A percentile compares a stretch with the other conserved stretches of the same genome.
phyloP scores from a whole-genome alignment of 2,329 filamentous ascomycete genomes.

The Penicillium oxalicum region DNA sequence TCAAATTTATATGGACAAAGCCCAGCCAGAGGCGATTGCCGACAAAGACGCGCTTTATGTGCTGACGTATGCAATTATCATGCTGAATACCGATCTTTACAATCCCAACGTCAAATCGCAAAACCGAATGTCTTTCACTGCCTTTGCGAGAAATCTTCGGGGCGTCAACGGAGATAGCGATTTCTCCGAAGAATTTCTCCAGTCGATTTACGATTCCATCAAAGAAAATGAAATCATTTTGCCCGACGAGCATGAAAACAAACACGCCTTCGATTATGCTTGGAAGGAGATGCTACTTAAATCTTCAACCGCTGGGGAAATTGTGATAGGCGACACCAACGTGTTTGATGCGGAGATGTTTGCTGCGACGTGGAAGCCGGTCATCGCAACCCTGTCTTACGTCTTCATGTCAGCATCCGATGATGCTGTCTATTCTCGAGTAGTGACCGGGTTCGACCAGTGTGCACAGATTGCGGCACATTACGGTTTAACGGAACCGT shows the following conservation, averaged over 20 bases:
- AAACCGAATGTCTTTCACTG: slow-evolving; percentile 75
- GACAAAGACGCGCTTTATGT: slow-evolving; percentile 86
- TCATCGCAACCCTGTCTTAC: slow-evolving; percentile 90
- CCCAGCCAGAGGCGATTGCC: slow-evolving; percentile 66
- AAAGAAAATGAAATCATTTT: slow-evolving; percentile 91
- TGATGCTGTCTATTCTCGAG: slow-evolving; percentile 86
- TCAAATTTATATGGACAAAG: slow-evolving; percentile 71
- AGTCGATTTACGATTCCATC: slow-evolving; percentile 86
- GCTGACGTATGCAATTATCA: slow-evolving; percentile 91
- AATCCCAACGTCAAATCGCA: slow-evolving; percentile 74
- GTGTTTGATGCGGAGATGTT: slow-evolving; percentile 98
- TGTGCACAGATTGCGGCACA: slow-evolving; percentile 87
- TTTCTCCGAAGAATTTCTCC: slow-evolving; percentile 75
- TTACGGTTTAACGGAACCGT: slow-evolving; percentile 74
- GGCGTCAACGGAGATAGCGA: slow-evolving; percentile 82
- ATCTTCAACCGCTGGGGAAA: slow-evolving; percentile 65
- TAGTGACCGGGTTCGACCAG: slow-evolving; percentile 92
- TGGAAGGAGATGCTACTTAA: slow-evolving; percentile 94
- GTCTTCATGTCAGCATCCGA: slow-evolving; percentile 99
- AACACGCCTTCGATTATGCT: slow-evolving; percentile 92
- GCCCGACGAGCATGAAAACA: slow-evolving; percentile 94
- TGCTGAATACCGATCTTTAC: slow-evolving; percentile 95
- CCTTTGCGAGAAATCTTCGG: slow-evolving; percentile 83
- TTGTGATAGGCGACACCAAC: slow-evolving; percentile 81
- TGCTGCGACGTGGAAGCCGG: slow-evolving; percentile 87